Evolutionary conservation across 2,329 filamentous ascomycete genomes (phyloP), one percentile per base, ranked within the genome.

Genomic region (Coniochaeta prunicola): DNA sequence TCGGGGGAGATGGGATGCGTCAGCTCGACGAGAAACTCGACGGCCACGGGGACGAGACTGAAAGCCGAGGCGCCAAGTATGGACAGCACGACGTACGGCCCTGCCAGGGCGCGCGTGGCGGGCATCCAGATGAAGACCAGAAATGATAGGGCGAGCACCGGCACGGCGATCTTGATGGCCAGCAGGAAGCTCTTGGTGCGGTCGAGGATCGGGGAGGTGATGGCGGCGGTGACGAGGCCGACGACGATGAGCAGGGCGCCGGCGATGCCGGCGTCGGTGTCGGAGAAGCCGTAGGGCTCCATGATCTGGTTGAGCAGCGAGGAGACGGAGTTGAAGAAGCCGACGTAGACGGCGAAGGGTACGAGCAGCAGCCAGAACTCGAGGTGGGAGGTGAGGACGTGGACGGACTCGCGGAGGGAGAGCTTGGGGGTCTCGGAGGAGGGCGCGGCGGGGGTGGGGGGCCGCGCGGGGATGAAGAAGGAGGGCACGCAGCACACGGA

Each of bases 271-370:
- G 93, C 90, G 59, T 96, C 82, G 63, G 88, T 88, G 70, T 96
- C 89, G 60, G 77, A 82, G 80, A 91, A 96, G 67, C 85, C 89
- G 74, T 97, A 93, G 0, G 94, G 94, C 40, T 84, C 78, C 63
- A 97, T 83, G 70, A 97, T 90, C 70, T 97, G 93, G 76, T 93
- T 96, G 10, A 97, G 80, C 1, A 97, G 83, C 1, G 89, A 89
- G 56, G 92, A 96, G 64, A 92, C 79, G 64, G 89, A 89, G 80
- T 97, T 97, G 85, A 99, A 99, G 76, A 94, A 88, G 66, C 89
- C 92, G 61, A 96, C 90, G 72, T 92, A 96, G 66, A 92, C 74
- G 63, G 83, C 76, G 74, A 93, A 97, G n/a, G 92, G 88, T 60
- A 92, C 67, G 61, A 92, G 77, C 64, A 97, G 74, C 62, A 96